Conservation (phyloP, 306 rosid species). For the Pterocarpus macrocarpus region DNA sequence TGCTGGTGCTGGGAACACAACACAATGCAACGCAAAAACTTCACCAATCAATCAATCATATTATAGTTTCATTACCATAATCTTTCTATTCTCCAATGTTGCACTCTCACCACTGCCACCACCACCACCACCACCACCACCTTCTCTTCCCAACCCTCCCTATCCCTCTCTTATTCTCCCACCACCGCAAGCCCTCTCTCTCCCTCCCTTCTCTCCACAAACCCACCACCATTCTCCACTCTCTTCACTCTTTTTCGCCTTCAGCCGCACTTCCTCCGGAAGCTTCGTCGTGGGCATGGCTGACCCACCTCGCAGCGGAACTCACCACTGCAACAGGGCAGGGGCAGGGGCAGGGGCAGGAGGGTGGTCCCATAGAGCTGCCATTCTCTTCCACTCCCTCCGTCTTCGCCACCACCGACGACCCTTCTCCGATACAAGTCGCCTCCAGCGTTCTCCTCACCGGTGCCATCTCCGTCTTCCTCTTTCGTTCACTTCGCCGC, state of each 20-base stretch:
- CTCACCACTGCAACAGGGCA: slow-evolving; percentile 45
- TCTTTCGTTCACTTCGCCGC: slow-evolving; percentile 90
- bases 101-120: slow-evolving; percentile 59
- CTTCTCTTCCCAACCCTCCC: slow-evolving; percentile 55
- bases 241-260: slow-evolving; percentile 36
- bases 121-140: slow-evolving; percentile 55
- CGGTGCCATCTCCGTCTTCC: slow-evolving; percentile 82
- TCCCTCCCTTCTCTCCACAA: slow-evolving; percentile 46
- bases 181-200: slow-evolving; percentile 38
- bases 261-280: slow-evolving; percentile 48
- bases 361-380: slow-evolving; percentile 80
- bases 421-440: slow-evolving; percentile 81
- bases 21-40: too few relatives aligned
- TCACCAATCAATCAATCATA: too few relatives aligned
- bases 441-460: slow-evolving; percentile 94
- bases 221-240: slow-evolving; percentile 53
- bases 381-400: slow-evolving; percentile 63
- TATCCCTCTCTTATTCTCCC: not conserved
- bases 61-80: too few relatives aligned
- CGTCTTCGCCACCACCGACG: slow-evolving; percentile 72
- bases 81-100: slow-evolving; percentile 1
- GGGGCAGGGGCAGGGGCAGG: slow-evolving; percentile 33
- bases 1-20: too few relatives aligned
- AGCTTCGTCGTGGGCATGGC: slow-evolving; percentile 56
- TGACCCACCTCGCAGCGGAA: slow-evolving; percentile 56